Base-by-base conservation (phyloP, 495 filamentous ascomycete species). In the Tuber brumale region DNA sequence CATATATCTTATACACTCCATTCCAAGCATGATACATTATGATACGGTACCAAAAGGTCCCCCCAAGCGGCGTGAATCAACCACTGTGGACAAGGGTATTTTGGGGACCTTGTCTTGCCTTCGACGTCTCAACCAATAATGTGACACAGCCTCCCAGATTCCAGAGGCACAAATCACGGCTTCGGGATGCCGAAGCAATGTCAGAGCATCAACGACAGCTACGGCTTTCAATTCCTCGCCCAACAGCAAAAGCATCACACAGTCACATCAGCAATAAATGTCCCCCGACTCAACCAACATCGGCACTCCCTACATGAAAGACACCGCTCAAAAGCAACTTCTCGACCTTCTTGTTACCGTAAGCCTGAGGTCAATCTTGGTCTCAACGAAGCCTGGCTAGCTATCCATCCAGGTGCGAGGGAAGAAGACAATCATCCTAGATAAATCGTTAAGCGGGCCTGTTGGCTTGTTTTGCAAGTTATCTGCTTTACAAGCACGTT, bases 371-470 rank as follows among this genome's bases (percentile, higher is more conserved):
- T 70, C 57, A 48, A 37, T 46, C 74, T 82, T 82, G 70, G 78
- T 76, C 74, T 77, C 81, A 43, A 79, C 79, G 61, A 14, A 66
- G 31, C 27, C 57, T 74, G 23, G 81, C 84, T 83, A 82, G 77
- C 76, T 75, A 82, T 76, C 71, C 44, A 71, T 71, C 72, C 82
- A 99, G 95, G 92, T 97, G 76, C 91, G 93, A 83, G 96, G 95
- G 75, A 98, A 97, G 90, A 99, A 99, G 87, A 97, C 97, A 85
- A 88, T 99, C 77, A 92, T 98, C 73, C 91, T 98, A 81, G 94
- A 97, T 83, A 92, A 93, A 84, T 89, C 91, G 81, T 88, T 99
- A 80, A 94, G 94, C 78, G 94, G 94, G 51, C 92, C 94, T 46
- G 88, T 99, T 72, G 93, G 93, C 72, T 88, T 96, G 74, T 91